Base-by-base conservation (phyloP, 2,329 filamentous ascomycete genomes). In the Hysterium pulicare region DNA sequence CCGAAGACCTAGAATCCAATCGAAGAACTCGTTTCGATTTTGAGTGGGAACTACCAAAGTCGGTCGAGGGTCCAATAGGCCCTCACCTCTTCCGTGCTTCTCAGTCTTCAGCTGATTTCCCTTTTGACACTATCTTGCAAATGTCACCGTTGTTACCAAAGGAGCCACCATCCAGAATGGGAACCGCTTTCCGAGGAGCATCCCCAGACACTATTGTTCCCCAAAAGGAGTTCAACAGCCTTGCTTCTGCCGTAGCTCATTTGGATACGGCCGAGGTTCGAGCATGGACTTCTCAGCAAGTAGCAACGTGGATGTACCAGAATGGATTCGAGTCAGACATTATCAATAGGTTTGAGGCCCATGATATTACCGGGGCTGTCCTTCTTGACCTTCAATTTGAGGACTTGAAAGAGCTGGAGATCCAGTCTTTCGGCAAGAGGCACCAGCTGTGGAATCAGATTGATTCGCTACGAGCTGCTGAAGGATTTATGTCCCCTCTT, bases 351-450 rank as follows among this genome's bases (percentile, higher is more conserved):
- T 96, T 98, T 58, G 78, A 90, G 48, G 80, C 86, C 57, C 94
- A 98, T 65, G 91, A 98, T 61, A 96, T 98, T 64, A 89, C 85
- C 20, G 91, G 91, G 11, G 77, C 82, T 4, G 87, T 97, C 42
- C 73, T 97, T 16, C 82, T 95, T 40, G 90, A 91, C n/a, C 73
- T 98, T 33, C 90, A 95, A 61, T 90, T 91, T 54, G 89, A 95
- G 50, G 90, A 93, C 56, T 71, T 93, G 43, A 85, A 85, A 64
- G 87, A 93, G 67, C 76, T 93, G 15, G 83, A 84, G 51, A 91
- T 93, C 42, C 75, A 79, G 46, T 91, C 87, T 1, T 91, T 93
- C 59, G 87, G 87, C 33, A 85, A 90, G 54, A 77, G 87, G 46
- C 88, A 86, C 53, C 83, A 82, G 57, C 72, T 91, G 11, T 93